These are phyloP conservation scores for Oemleria cerasiformis DNA, from an alignment of 306 rosid species.

Conservation along the genomic window DNA sequence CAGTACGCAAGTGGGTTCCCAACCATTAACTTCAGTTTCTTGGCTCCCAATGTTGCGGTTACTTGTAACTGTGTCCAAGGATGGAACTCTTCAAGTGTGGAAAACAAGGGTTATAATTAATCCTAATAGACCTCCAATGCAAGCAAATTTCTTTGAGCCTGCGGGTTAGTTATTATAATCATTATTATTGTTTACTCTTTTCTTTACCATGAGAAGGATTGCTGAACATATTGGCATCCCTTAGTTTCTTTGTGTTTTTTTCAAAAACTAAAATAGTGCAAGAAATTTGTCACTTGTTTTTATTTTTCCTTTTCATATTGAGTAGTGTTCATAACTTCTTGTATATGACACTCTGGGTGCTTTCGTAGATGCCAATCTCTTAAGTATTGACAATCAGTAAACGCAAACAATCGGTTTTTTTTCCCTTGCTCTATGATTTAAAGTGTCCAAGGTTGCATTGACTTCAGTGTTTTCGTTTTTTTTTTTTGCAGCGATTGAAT, in stretches of 20 bases:
- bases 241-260: not conserved
- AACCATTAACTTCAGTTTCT: constrained; percentile 86
- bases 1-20: constrained; percentile 97
- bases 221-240: not conserved
- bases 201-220: constrained; percentile 10
- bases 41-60: constrained; percentile 81
- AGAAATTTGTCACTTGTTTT: not conserved
- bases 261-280: not conserved
- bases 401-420: too few species aligned
- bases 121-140: constrained; percentile 80
- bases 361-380: not conserved
- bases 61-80: constrained; percentile 84
- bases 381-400: too few species aligned
- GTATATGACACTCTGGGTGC: not conserved
- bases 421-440: not conserved
- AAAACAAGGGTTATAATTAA: constrained; percentile 73
- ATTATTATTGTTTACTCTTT: constrained; percentile 9
- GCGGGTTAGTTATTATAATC: constrained; percentile 60
- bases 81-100: constrained; percentile 96
- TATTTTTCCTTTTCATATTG: not conserved
- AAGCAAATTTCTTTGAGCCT: constrained; percentile 83
- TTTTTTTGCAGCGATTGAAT: constrained; percentile 73
- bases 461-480: constrained; percentile 28
- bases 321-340: not conserved
- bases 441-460: constrained; percentile 8